Conservation (phyloP, 169 alveolate species). For the Toxoplasma gondii region DNA sequence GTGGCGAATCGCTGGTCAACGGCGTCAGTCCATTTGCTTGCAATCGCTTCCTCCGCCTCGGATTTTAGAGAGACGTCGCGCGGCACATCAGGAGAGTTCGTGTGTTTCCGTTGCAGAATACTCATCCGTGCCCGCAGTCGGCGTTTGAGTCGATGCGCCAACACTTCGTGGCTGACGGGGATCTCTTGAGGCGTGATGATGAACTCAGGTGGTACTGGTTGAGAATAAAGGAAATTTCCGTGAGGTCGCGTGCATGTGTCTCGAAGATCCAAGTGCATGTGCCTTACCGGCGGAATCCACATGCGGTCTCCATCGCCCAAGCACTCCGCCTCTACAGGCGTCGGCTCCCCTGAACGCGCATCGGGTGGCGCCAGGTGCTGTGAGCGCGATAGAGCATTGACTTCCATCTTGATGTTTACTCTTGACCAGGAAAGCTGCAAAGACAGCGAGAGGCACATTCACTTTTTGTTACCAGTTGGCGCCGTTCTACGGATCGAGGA, state of each 20-base stretch:
- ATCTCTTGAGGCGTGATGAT: not conserved
- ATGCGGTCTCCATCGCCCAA: not conserved
- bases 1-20: not conserved
- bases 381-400: not conserved
- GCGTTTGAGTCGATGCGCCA: conserved; percentile 5
- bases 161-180: conserved; percentile 15
- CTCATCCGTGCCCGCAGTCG: conserved; percentile 1
- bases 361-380: conserved; percentile 9
- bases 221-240: not conserved
- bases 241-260: conserved; percentile 6
- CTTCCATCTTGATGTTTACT: not conserved
- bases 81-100: not conserved
- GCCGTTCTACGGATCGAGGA: too few relatives aligned
- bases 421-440: conserved; percentile 11
- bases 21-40: not conserved
- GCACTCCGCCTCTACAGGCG: not conserved
- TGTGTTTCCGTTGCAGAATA: not conserved
- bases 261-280: conserved; percentile 31
- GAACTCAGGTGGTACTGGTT: not conserved
- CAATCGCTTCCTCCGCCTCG: not conserved
- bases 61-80: not conserved
- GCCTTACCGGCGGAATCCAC: conserved; percentile 6
- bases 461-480: not conserved
- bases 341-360: not conserved
- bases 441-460: not conserved